Percentiles rank a stretch among this genome's conserved stretches.
These are phyloP conservation scores for Stephanodiscus triporus DNA, from an alignment of 108 stramenopile genomes.

Conservation along the genomic window DNA sequence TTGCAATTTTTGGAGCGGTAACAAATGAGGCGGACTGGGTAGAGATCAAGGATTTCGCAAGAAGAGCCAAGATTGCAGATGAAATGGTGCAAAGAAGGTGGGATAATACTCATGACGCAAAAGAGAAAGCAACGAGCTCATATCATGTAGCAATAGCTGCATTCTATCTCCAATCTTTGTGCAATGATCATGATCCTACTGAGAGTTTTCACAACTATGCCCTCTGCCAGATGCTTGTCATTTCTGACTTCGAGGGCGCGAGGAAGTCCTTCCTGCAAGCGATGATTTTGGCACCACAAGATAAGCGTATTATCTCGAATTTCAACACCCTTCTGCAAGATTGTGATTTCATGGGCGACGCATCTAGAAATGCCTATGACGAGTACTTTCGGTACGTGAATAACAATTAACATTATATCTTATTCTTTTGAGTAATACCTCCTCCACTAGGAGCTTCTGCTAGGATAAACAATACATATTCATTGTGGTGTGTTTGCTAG, in stretches of 20 bases:
- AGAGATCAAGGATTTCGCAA: slow-evolving; percentile 43
- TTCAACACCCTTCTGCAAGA: slow-evolving; percentile 50
- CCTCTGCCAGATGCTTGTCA: slow-evolving; percentile 53
- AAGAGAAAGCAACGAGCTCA: background rate
- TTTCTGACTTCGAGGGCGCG: slow-evolving; percentile 35
- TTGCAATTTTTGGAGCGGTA: slow-evolving; percentile 53
- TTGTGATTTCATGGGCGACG: slow-evolving; percentile 24
- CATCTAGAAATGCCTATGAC: background rate
- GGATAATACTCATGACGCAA: background rate
- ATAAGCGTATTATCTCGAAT: slow-evolving; percentile 49
- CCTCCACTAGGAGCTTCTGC: too few species aligned
- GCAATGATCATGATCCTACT: slow-evolving; percentile 21
- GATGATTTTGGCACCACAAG: slow-evolving; percentile 31
- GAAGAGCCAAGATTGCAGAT: slow-evolving; percentile 25
- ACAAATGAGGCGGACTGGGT: slow-evolving; percentile 52
- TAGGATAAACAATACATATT: too few species aligned
- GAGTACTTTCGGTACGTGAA: background rate
- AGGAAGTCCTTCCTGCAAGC: slow-evolving; percentile 42
- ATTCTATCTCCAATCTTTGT: slow-evolving; percentile 43
- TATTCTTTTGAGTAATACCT: too few species aligned
- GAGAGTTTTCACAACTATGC: slow-evolving; percentile 57
- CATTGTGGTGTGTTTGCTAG: too few species aligned
- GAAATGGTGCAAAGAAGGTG: slow-evolving; percentile 16
- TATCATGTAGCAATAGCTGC: slow-evolving; percentile 44
- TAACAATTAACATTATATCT: too few species aligned